Percentiles rank a stretch among this genome's conserved stretches.
Conservation (phyloP, 164 flowering plant genomes). For the Paratinospora sagittata region DNA sequence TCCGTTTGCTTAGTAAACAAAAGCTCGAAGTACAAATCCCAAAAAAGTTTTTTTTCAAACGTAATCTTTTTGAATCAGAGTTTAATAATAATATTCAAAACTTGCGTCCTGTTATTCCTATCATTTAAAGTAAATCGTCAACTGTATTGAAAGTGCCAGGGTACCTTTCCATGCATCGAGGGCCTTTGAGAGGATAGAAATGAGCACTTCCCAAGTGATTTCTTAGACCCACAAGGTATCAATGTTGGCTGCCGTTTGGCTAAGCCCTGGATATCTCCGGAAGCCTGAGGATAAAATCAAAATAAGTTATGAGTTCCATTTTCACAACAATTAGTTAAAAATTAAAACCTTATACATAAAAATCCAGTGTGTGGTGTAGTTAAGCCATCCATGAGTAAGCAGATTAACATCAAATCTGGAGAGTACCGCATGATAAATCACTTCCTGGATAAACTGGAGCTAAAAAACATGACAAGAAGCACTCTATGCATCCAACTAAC, state of each 20-base stretch:
- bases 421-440: neutral
- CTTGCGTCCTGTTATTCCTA: neutral
- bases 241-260: constrained; percentile 18
- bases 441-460: no score
- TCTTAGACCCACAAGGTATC: constrained; percentile 17
- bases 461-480: no score
- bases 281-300: constrained; percentile 25
- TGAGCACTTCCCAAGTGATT: constrained; percentile 13
- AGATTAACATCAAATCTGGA: neutral
- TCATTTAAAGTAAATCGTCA: neutral
- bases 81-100: neutral
- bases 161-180: constrained; percentile 35
- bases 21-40: no score
- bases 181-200: constrained; percentile 16
- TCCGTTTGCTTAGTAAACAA: no score
- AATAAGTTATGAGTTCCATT: neutral
- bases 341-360: neutral
- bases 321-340: neutral
- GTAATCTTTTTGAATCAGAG: no score
- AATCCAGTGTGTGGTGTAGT: neutral
- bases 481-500: no score
- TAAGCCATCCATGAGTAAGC: neutral
- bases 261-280: constrained; percentile 18
- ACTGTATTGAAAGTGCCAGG: constrained; percentile 5
- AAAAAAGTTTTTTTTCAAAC: no score